Evolutionary conservation across 2,329 filamentous ascomycete genomes (phyloP).

Genomic region (Neonectria magnoliae): DNA sequence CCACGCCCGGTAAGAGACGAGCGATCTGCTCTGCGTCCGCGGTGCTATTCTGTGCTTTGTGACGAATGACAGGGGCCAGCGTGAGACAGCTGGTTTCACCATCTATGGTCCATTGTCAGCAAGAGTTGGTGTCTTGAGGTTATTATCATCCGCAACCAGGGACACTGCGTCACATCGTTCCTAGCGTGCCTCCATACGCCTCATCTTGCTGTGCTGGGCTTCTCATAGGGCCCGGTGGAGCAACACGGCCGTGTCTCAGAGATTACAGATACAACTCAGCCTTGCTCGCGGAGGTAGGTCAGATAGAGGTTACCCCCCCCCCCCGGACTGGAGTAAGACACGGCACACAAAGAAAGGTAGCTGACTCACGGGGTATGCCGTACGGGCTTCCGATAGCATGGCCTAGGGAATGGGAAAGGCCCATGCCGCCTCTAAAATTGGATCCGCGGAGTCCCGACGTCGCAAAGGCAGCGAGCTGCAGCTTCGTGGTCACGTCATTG

Average conservation of each 20-base stretch:
- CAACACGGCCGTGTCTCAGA: constrained; percentile 14
- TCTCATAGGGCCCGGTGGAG: constrained; percentile 25
- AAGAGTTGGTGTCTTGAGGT: constrained; percentile 5
- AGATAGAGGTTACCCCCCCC: not conserved
- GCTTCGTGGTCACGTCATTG: constrained; percentile 27
- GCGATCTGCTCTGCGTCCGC: constrained; percentile 28
- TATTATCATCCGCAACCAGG: constrained; percentile 18
- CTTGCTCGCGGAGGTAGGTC: constrained; percentile 13
- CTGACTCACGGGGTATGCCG: constrained; percentile 33
- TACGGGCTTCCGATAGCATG: constrained; percentile 32
- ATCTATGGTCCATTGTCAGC: constrained; percentile 32
- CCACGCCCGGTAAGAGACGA: constrained; percentile 28
- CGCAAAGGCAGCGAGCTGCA: constrained; percentile 36
- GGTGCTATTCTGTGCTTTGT: constrained; percentile 14
- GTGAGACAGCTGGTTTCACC: constrained; percentile 37
- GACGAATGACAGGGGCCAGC: constrained; percentile 24
- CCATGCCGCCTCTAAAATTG: constrained; percentile 29
- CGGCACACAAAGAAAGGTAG: not conserved
- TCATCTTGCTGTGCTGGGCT: constrained; percentile 27
- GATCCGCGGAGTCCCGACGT: constrained; percentile 36
- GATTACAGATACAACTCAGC: constrained; percentile 28
- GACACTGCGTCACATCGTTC: constrained; percentile 22
- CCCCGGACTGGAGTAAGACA: not conserved
- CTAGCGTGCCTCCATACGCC: constrained; percentile 17
- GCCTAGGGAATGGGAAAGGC: constrained; percentile 26